Evolutionary conservation across 257 asterid genomes (phyloP).

Genomic region (Solanum etuberosum): DNA sequence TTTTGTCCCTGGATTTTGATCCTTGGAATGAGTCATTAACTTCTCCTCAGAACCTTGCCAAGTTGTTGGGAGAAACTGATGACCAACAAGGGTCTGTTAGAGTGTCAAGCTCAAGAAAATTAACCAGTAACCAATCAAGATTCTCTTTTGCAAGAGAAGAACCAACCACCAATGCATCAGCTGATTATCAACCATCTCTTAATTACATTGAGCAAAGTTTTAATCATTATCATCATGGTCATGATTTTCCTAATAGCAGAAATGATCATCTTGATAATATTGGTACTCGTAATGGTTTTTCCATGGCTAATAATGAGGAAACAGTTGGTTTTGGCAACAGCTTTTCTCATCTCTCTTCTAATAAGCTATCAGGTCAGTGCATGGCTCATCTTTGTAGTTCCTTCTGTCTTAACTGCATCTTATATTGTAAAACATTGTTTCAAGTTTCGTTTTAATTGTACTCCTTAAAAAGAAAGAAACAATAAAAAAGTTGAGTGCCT

Average conservation of each 20-base stretch:
- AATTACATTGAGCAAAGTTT: slow-evolving; percentile 31
- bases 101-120: slow-evolving; percentile 48
- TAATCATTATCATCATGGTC: slow-evolving; percentile 26
- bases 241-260: slow-evolving; percentile 33
- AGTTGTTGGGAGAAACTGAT: slow-evolving; percentile 50
- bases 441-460: neutral
- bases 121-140: slow-evolving; percentile 63
- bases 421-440: neutral
- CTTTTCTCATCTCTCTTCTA: slow-evolving; percentile 36
- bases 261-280: slow-evolving; percentile 34
- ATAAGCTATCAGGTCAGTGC: slow-evolving; percentile 51
- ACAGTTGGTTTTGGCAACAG: slow-evolving; percentile 31
- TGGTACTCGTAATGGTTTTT: slow-evolving; percentile 33
- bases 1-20: slow-evolving; percentile 72
- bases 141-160: slow-evolving; percentile 94
- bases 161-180: slow-evolving; percentile 24
- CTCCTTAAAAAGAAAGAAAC: neutral
- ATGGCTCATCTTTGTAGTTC: neutral
- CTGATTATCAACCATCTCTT: slow-evolving; percentile 32
- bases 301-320: slow-evolving; percentile 36
- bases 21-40: slow-evolving; percentile 62
- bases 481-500: neutral
- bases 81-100: slow-evolving; percentile 33
- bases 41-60: slow-evolving; percentile 49
- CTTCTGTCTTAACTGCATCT: neutral